These are phyloP conservation scores for Acer saccharum DNA, from an alignment of 345 rosid genomes.

Conservation along the genomic window DNA sequence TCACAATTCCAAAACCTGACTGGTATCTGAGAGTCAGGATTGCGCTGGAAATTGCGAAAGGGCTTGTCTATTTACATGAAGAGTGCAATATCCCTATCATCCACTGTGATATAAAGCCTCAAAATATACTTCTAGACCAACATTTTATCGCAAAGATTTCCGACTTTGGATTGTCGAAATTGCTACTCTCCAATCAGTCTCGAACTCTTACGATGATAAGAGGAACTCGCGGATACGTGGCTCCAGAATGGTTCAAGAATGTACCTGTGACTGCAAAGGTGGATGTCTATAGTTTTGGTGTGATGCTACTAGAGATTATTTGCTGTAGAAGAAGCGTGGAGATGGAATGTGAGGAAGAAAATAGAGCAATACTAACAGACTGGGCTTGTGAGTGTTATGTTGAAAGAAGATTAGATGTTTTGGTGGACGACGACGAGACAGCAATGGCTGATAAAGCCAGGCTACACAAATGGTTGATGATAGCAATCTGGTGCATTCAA, in stretches of 20 bases:
- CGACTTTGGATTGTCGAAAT: constrained; percentile 18
- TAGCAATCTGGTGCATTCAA: constrained; percentile 30
- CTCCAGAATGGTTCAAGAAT: constrained; percentile 33
- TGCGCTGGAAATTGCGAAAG: constrained; percentile 25
- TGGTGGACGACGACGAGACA: constrained; percentile 13
- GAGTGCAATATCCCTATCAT: constrained; percentile 20
- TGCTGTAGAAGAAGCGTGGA: constrained; percentile 25
- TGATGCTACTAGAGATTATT: constrained; percentile 26
- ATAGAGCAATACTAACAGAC: constrained; percentile 12
- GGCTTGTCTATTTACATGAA: constrained; percentile 29
- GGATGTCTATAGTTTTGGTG: constrained; percentile 38
- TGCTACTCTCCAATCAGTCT: constrained; percentile 13
- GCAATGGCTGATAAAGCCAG: constrained; percentile 19
- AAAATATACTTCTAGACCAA: constrained; percentile 23
- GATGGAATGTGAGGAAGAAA: background rate
- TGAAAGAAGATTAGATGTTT: constrained; percentile 14
- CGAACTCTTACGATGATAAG: constrained; percentile 13
- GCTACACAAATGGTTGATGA: constrained; percentile 18
- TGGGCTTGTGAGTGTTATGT: constrained; percentile 27
- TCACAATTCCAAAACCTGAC: constrained; percentile 14
- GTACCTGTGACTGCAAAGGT: constrained; percentile 29
- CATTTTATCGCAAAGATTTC: constrained; percentile 2
- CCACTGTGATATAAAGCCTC: constrained; percentile 22
- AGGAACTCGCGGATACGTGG: constrained; percentile 25
- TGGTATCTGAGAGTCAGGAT: constrained; percentile 29